Evolutionary conservation across 73 alveolate genomes (phyloP).

Genomic region (Uronychia binucleata): DNA sequence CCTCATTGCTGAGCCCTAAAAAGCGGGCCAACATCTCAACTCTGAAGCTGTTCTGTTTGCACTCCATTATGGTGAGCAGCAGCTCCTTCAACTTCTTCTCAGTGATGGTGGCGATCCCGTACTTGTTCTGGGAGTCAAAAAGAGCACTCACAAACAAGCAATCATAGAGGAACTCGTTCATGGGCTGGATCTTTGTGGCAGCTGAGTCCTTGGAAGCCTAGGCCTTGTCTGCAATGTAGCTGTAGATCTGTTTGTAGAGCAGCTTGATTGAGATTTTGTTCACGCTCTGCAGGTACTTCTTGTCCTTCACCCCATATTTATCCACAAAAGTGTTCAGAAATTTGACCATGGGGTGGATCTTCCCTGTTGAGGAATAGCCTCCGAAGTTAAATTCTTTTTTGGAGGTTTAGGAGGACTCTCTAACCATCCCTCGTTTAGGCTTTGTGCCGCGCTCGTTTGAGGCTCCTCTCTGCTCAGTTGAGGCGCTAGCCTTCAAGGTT

Average conservation of each 20-base stretch:
- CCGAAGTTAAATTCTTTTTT: not conserved
- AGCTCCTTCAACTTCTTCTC: constrained; percentile 4
- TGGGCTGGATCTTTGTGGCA: not conserved
- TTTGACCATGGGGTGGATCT: not conserved
- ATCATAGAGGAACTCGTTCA: not conserved
- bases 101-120: not conserved
- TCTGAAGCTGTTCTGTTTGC: not conserved
- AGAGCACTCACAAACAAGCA: not conserved
- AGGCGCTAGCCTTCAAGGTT: not conserved
- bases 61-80: not conserved
- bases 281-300: not conserved
- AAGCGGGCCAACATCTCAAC: constrained; percentile 5
- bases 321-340: not conserved
- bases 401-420: too few species aligned
- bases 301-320: not conserved
- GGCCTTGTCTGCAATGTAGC: not conserved
- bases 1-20: not conserved
- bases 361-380: not conserved
- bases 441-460: not conserved
- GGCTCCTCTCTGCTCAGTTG: too few species aligned
- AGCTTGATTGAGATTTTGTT: not conserved
- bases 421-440: too few species aligned
- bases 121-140: not conserved
- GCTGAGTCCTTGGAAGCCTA: not conserved
- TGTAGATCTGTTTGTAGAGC: not conserved